These are phyloP conservation scores for Trametes elegans DNA, from an alignment of 768 basidiomycete genomes.

Conservation along the genomic window DNA sequence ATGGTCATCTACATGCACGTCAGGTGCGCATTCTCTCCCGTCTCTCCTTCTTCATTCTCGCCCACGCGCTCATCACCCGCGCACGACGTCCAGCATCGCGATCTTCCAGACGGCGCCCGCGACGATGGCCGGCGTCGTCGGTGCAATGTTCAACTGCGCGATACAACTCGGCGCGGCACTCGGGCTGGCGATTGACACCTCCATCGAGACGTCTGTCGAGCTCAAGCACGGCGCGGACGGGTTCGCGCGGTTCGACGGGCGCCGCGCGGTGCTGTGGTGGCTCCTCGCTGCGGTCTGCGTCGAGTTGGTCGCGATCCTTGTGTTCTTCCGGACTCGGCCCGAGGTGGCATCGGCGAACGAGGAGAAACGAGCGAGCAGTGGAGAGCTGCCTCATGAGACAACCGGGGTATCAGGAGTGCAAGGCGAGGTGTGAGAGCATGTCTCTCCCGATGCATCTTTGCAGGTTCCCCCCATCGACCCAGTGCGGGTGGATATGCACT, in stretches of 20 bases:
- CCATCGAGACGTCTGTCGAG: conserved; percentile 26
- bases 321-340: conserved; percentile 27
- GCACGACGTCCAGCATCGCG: conserved; percentile 37
- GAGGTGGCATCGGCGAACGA: neutral
- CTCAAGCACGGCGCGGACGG: conserved; percentile 25
- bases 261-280: conserved; percentile 44
- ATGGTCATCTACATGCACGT: conserved; percentile 42
- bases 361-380: neutral
- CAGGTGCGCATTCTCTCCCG: conserved; percentile 34
- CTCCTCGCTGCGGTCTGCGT: conserved; percentile 33
- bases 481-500: too few species aligned
- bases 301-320: conserved; percentile 26
- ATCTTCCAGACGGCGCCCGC: conserved; percentile 44
- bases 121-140: conserved; percentile 46
- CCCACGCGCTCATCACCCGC: neutral
- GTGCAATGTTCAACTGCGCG: conserved; percentile 49
- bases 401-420: too few species aligned
- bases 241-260: conserved; percentile 33
- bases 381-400: too few species aligned
- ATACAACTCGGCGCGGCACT: conserved; percentile 40
- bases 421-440: too few species aligned
- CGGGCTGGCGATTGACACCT: neutral
- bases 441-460: too few species aligned
- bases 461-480: too few species aligned
- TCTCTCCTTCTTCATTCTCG: neutral